Evolutionary conservation across 225 moss, liverwort and hornwort genomes (phyloP), one percentile per base, ranked within the genome.

Genomic region (Pseudoscleropodium purum): DNA sequence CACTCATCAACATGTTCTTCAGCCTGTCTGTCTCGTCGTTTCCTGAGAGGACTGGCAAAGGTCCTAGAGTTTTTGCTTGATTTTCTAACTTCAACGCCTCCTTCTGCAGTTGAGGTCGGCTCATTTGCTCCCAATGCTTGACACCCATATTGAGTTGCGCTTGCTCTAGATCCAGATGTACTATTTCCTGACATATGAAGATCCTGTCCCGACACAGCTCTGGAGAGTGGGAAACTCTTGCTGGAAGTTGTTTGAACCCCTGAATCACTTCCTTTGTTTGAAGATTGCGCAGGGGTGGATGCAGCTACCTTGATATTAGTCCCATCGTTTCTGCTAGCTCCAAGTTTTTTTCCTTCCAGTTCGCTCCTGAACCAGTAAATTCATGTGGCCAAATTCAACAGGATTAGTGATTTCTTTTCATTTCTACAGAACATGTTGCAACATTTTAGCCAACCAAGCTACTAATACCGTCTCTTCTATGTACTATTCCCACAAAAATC

Each of bases 321-420:
- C 69, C 84, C 80, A 51, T 51, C 37, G 16, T 59, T 90, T 77
- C 86, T 90, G 49, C 89, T 37, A 56, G 59, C 60, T 77, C 84
- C 89, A 82, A 86, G 49, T 83, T 90, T 91, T 65, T 72, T 92
- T n/a, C 66, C 90, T 70, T 89, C 92, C 4, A 70, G 8, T 70
- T 86, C 86, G 34, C 27, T 72, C 89, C 86, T 92, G 63, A 63
- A 85, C 15, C 57, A 84, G 30, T 36, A 65, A 84, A 34, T 56
- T 54, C 15, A 77, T 36, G 82, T 13, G 7, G 25, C 5, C 21
- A 24, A 41, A 45, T 45, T n/a, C 54, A 79, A 49, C 66, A 16
- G 9, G 34, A 68, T 56, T 78, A 11, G 21, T 19, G 15, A 5
- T 29, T 64, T 25, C 37, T 49, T 86, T 75, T 49, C 49, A 37